Conservation (phyloP, 2,329 filamentous ascomycete genomes). For the Colletotrichum sp. region DNA sequence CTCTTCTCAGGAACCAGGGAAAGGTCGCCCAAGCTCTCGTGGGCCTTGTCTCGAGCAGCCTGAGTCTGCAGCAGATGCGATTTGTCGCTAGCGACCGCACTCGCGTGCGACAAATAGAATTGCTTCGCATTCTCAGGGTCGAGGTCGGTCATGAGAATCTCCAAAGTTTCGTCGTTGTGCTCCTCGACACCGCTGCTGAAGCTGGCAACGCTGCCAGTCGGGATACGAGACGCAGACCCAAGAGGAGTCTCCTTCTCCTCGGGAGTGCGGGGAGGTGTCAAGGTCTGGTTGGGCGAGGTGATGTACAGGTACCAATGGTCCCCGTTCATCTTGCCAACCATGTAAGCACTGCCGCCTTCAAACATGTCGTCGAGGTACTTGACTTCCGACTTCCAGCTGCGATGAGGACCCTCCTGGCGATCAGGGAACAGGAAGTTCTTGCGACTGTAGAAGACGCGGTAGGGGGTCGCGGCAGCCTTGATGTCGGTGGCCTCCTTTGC, state of each 20-base stretch:
- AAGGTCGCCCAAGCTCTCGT: conserved; percentile 64
- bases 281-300: conserved; percentile 79
- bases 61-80: conserved; percentile 69
- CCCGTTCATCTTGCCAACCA: conserved; percentile 99
- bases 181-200: conserved; percentile 43
- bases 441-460: conserved; percentile 97
- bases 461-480: conserved; percentile 81
- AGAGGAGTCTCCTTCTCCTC: conserved; percentile 36
- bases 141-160: conserved; percentile 76
- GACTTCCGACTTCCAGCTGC: conserved; percentile 97
- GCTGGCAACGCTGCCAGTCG: conserved; percentile 47
- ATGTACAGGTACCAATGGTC: conserved; percentile 99
- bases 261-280: conserved; percentile 86
- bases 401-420: conserved; percentile 90
- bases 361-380: conserved; percentile 92
- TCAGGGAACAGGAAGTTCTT: conserved; percentile 98
- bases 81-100: conserved; percentile 85
- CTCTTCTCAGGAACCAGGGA: conserved; percentile 42
- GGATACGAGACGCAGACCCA: conserved; percentile 55
- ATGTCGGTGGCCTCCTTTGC: conserved; percentile 70
- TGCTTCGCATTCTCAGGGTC: conserved; percentile 73
- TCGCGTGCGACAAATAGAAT: conserved; percentile 76
- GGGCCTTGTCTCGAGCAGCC: conserved; percentile 64
- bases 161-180: conserved; percentile 75
- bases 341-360: conserved; percentile 91